Conservation (phyloP, 805 yeast genomes). For the Starmerella riodocensis region DNA sequence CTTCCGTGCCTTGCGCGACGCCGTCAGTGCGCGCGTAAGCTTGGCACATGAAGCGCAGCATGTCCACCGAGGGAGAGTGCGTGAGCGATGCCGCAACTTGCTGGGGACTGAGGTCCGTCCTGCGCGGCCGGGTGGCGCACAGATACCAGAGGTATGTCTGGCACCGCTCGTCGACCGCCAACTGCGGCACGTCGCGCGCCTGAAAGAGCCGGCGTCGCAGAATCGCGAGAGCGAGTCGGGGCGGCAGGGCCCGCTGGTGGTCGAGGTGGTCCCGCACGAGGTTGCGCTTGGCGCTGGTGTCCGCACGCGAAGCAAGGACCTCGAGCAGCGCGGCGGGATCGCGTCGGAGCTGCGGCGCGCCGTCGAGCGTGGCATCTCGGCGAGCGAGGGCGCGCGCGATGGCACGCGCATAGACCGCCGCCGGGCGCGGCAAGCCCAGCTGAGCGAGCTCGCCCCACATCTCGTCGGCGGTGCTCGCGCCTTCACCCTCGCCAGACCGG, state of each 20-base stretch:
- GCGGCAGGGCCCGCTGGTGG: background rate
- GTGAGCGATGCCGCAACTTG: too few species aligned
- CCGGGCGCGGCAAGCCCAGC: too few species aligned
- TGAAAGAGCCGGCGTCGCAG: background rate
- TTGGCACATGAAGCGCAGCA: background rate
- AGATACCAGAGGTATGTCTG: conserved; percentile 15
- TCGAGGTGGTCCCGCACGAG: background rate
- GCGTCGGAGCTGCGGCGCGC: too few species aligned
- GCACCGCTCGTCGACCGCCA: conserved; percentile 3
- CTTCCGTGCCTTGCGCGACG: too few species aligned
- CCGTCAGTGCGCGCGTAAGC: too few species aligned
- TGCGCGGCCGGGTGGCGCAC: too few species aligned
- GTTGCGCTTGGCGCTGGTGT: too few species aligned
- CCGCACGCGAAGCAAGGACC: too few species aligned
- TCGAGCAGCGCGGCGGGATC: too few species aligned
- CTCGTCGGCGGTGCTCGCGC: background rate
- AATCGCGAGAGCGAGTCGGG: background rate
- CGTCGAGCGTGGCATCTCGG: too few species aligned
- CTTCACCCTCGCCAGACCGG: conserved; percentile 1
- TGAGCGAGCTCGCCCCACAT: background rate
- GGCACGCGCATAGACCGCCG: background rate
- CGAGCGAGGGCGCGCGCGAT: background rate
- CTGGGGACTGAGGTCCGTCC: too few species aligned
- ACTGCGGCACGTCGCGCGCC: background rate
- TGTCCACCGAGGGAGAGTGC: background rate